Evolutionary conservation across 768 basidiomycete species (phyloP), one percentile per base, ranked within the genome.

Genomic region (Baorangia bicolor): DNA sequence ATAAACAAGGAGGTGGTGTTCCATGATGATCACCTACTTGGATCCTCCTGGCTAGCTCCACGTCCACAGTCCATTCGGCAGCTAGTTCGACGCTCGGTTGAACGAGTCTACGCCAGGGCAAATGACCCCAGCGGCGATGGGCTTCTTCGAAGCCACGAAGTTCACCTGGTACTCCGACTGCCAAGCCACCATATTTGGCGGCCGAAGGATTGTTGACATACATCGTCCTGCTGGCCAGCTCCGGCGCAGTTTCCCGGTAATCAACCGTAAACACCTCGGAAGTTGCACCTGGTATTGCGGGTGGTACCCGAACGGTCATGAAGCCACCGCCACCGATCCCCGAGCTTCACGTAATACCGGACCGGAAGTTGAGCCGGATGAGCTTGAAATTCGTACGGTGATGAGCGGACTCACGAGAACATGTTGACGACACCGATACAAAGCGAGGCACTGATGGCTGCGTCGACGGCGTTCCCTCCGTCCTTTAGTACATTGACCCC

Each of bases 141-240:
- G 91, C 92, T 67, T 87, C 89, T 68, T 88, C 84, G 31, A 98
- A 79, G 11, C 95, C 97, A 23, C 88, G 81, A 43, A 98, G 69
- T 74, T 98, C 95, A 10, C 95, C 90, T 1, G 97, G 97, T 0
- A 97, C 87, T 23, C 83, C 95, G n/a, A 96, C 83, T 7, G 93
- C 71, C 51, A 98, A 74, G 4, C 97, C 95, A 4, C 97, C 96
- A 53, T 78, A 84, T 54, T 64, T 76, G 18, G 92, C 77, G 3
- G 77, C 73, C 5, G 69, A 59, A 3, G 89, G 77, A 40, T 84
- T 69, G 13, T 78, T 72, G 33, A 73, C 64, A 72, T 84, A 98
- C 94, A 98, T 98, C 5, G 85, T 85, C 38, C 76, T 69, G 65
- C 87, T 89, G 6, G 93, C 77, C 33, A 82, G 70, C 0, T 79